Conservation (phyloP, 1,139 yeast genomes). For the Magnusiomyces fungicola region DNA sequence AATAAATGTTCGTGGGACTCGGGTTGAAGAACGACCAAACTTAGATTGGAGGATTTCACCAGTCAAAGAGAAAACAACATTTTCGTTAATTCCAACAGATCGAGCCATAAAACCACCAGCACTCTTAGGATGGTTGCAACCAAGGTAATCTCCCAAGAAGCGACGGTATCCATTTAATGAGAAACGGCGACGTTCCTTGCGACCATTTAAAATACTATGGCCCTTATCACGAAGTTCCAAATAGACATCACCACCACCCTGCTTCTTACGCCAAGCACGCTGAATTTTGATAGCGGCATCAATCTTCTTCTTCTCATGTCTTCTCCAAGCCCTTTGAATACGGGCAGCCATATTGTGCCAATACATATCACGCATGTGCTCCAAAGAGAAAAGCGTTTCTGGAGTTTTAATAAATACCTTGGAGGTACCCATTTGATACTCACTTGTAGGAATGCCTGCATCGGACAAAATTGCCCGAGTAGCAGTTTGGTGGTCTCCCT, state of each 20-base stretch:
- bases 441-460: conserved; percentile 70
- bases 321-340: conserved; percentile 95
- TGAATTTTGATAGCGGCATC: conserved; percentile 86
- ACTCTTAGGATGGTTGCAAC: conserved; percentile 67
- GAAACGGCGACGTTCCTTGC: conserved; percentile 86
- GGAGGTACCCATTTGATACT: conserved; percentile 89
- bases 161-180: conserved; percentile 84
- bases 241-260: conserved; percentile 56
- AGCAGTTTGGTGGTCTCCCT: conserved; percentile 79
- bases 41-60: conserved; percentile 80
- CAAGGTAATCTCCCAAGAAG: conserved; percentile 91
- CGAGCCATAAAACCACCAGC: conserved; percentile 56
- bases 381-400: conserved; percentile 90
- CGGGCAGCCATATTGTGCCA: conserved; percentile 99
- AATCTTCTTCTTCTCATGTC: conserved; percentile 68
- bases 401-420: conserved; percentile 96
- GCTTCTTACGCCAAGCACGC: conserved; percentile 72
- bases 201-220: conserved; percentile 54
- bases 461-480: conserved; percentile 70
- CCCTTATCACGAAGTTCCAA: conserved; percentile 80
- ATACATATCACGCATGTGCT: conserved; percentile 92
- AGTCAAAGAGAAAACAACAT: conserved; percentile 66
- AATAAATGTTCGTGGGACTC: conserved; percentile 66
- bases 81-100: conserved; percentile 63
- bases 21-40: conserved; percentile 85